Evolutionary conservation across 2,329 filamentous ascomycete genomes (phyloP).

Genomic region (Microdochium nivale): DNA sequence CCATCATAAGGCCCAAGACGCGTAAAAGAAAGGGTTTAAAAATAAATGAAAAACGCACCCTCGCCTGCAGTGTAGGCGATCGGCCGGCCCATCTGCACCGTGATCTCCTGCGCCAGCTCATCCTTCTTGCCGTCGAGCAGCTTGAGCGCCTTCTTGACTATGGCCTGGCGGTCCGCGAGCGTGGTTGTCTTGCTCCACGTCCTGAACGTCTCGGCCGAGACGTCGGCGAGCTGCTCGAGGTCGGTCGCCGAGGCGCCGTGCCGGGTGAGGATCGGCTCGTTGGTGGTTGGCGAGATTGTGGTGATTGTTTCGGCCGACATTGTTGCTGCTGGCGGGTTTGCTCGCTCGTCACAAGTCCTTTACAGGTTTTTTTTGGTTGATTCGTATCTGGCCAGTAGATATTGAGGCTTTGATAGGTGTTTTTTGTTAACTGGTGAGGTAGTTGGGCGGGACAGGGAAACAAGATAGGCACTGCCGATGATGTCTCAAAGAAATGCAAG

Average conservation of each 20-base stretch:
- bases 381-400: background rate
- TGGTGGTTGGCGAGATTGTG: constrained; percentile 87
- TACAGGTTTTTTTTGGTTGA: background rate
- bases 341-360: background rate
- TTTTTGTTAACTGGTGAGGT: too few species aligned
- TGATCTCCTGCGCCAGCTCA: constrained; percentile 76
- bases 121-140: constrained; percentile 64
- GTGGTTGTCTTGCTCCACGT: constrained; percentile 63
- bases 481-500: too few species aligned
- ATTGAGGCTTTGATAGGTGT: too few species aligned
- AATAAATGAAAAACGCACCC: constrained; percentile 14
- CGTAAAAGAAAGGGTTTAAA: background rate
- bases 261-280: constrained; percentile 73
- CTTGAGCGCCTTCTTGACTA: constrained; percentile 72
- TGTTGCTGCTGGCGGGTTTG: constrained; percentile 30
- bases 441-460: too few species aligned
- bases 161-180: constrained; percentile 66
- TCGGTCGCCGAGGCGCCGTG: constrained; percentile 65
- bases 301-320: constrained; percentile 59
- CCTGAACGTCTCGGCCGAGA: constrained; percentile 66
- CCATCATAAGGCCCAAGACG: too few species aligned
- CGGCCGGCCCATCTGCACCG: constrained; percentile 90
- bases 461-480: too few species aligned
- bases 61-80: constrained; percentile 82
- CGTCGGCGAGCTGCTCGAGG: constrained; percentile 61